A percentile compares a stretch with the other conserved stretches of the same genome.
Conservation (phyloP, 768 basidiomycete genomes). For the Plicaturopsis crispa region DNA sequence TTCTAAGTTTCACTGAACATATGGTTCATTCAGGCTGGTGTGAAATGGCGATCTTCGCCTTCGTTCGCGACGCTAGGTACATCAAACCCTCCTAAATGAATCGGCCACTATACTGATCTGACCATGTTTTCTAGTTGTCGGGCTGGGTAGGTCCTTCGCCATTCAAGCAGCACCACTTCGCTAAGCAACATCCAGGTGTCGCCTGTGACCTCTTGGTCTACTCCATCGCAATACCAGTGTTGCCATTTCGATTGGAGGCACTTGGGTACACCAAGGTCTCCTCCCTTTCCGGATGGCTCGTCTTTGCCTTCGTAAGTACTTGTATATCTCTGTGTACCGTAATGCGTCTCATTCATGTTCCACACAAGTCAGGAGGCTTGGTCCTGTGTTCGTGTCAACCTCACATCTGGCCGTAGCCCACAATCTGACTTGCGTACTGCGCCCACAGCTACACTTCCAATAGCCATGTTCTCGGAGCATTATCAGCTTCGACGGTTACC, state of each 20-base stretch:
- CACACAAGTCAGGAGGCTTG: constrained; percentile 44
- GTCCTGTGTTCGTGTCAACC: constrained; percentile 34
- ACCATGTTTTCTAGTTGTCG: constrained; percentile 29
- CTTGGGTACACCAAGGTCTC: constrained; percentile 40
- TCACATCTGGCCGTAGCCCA: background rate
- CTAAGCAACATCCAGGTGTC: constrained; percentile 17
- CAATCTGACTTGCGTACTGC: constrained; percentile 3
- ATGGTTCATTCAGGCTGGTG: no score
- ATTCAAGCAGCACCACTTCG: background rate
- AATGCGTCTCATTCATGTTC: constrained; percentile 3
- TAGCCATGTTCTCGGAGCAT: constrained; percentile 48
- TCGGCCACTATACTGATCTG: no score
- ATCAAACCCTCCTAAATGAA: constrained; percentile 2
- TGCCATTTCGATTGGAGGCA: constrained; percentile 53
- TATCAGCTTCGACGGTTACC: constrained; percentile 38
- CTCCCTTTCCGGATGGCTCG: constrained; percentile 48
- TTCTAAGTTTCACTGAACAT: no score
- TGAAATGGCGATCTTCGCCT: constrained; percentile 51
- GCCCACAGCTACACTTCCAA: constrained; percentile 43
- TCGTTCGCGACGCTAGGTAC: constrained; percentile 44
- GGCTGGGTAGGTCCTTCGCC: constrained; percentile 29
- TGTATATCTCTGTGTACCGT: background rate
- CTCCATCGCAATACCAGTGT: constrained; percentile 53
- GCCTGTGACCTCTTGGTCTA: constrained; percentile 52
- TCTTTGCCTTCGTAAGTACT: constrained; percentile 47